Base-by-base conservation (phyloP, 1,284 basidiomycete species). In the Gomphus bonarii region DNA sequence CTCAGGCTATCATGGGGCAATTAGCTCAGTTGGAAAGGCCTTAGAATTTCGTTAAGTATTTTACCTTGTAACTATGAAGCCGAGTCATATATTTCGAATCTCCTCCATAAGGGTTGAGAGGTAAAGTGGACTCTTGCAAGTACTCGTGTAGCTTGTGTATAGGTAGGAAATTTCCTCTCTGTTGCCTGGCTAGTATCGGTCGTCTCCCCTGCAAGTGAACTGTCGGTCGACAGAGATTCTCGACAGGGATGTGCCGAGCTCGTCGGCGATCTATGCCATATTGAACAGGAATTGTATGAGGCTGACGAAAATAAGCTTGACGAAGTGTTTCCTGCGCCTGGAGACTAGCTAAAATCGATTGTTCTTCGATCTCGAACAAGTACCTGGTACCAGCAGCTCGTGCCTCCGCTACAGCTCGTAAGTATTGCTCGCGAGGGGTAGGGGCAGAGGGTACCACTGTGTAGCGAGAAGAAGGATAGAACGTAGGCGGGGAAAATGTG, bases 261-360 rank as follows among this genome's bases (percentile, higher is more conserved):
- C 46, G 22, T 22, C 25, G 46, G 46, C 25, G 46, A 48, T 11
- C 25, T 11, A 48, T 16, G 14, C 14, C 46, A 48, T 48, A 30
- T 16, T 48, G 46, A 30, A 12, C 22, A 48, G 46, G 25, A 25
- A 30, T 6, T 4, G 16, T 9, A 6, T 48, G 46, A 30, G 30
- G 31, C 8, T 20, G 42, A 18, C 30, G 30, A 22, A 31, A 18
- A 20, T 49, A 44, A 16, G 18, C 43, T 20, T 25, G 54, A 40
- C 40, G 54, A 20, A 55, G 30, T 12, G 54, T 31, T 48, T 55
- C 42, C 31, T 55, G 42, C 28, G 48, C 44, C 18, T 28, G 42
- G 18, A 46, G 44, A 28, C 25, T 20, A 4, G 42, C 54, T 25
- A 55, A 12, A 46, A 48, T 25, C 25, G 30, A 44, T 35, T 38